phyloP scores from a whole-genome alignment of 2,329 filamentous ascomycete species.

The Verticillium dahliae region DNA sequence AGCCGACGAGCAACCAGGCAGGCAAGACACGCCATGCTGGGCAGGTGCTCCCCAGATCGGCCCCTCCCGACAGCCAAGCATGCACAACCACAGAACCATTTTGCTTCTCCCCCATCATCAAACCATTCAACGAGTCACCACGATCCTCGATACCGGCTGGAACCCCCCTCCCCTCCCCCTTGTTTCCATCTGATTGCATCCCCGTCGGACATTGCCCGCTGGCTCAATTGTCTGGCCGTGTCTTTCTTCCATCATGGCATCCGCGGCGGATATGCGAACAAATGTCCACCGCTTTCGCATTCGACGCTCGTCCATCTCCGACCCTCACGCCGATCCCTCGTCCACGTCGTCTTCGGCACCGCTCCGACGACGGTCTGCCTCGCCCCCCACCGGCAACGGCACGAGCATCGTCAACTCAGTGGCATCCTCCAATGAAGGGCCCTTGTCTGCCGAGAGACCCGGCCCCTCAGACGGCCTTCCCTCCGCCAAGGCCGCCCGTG shows the following conservation, averaged over 20 bases:
- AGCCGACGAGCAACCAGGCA: background rate
- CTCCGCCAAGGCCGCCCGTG: conserved; percentile 5
- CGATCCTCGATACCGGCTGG: background rate
- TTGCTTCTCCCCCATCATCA: background rate
- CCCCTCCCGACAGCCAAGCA: background rate
- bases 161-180: background rate
- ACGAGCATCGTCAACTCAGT: background rate
- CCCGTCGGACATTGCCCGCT: background rate
- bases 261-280: conserved; percentile 12
- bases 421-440: background rate
- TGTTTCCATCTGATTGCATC: background rate
- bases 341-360: conserved; percentile 4
- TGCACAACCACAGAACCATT: background rate
- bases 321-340: background rate
- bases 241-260: conserved; percentile 7
- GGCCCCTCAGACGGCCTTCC: background rate
- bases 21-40: background rate
- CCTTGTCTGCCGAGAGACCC: background rate
- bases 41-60: background rate
- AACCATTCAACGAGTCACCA: background rate
- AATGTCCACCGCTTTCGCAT: conserved; percentile 20
- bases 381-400: conserved; percentile 5
- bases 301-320: conserved; percentile 11
- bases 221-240: background rate
- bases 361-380: conserved; percentile 13